Evolutionary conservation across 345 rosid species (phyloP), one percentile per base, ranked within the genome.

Genomic region (Geranium brycei): DNA sequence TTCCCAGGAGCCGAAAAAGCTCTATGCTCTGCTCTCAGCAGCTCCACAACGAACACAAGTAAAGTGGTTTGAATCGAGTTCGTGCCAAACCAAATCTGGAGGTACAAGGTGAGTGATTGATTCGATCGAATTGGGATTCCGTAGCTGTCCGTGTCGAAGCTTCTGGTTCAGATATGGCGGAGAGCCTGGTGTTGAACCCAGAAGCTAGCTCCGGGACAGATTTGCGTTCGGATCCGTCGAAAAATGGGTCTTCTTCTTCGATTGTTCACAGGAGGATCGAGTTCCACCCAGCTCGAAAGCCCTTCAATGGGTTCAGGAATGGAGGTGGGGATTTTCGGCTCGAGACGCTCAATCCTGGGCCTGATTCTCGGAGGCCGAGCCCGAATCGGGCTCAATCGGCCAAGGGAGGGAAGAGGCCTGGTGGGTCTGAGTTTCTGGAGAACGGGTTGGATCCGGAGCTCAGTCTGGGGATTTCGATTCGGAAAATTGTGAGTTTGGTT

Each of bases 391-490:
- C 51, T 32, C 64, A 64, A 17, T 4, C 56, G 12, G 66, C 32
- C 28, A 64, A 31, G 63, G 62, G 75, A 6, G 63, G 66, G 38
- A 84, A 75, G 79, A 85, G 73, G 62, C 64, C 67, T 2, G 89
- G 85, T 4, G 78, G 69, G 41, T 75, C 80, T 3, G 99, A 83
- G 69, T 31, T 76, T 64, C 35, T 68, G 66, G 96, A 87, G 13
- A 60, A 59, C 68, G 82, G 85, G 35, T 53, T 82, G 51, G 98
- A 92, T 80, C 87, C 83, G n/a, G 91, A 87, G 79, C 81, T 90
- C 62, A 71, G 80, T 63, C 69, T 90, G 51, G 75, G 76, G 62
- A 77, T 69, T 62, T 72, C 96, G 7, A 76, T 87, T 17, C 85
- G 85, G 60, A 90, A 78, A 79, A 92, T 92, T 64, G 97, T 90